Evolutionary conservation across 352 stramenopile species (phyloP), one percentile per base, ranked within the genome.

Genomic region (Phytophthora niederhauseri): DNA sequence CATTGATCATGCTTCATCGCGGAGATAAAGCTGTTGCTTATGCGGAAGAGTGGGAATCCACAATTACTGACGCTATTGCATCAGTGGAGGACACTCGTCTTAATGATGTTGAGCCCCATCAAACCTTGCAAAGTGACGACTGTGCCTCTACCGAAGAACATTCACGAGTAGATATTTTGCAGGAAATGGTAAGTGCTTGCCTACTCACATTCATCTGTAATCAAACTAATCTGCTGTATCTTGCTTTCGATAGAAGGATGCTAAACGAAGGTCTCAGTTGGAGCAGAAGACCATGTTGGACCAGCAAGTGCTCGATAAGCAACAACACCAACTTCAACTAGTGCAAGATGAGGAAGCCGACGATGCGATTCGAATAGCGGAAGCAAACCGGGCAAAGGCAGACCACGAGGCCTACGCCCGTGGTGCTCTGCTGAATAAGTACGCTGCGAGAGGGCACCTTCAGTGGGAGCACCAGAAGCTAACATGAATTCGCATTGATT

Each of bases 261-360:
- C 45, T 57, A 76, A 70, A 38, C 53, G 36, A 36, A 70, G n/a
- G 5, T 70, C 48, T 48, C 71, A 79, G 53, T 36, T 59, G 43
- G 58, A 65, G 22, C 71, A 75, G 48, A 60, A 49, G 7, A 54
- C 63, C 50, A 61, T 75, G 60, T 36, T 78, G 31, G 64, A 81
- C 8, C 50, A 68, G 50, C 68, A 79, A 79, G 59, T 77, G 6
- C 24, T 61, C 24, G 71, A 81, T 52, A 56, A 57, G 14, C 68
- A 61, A 20, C 54, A 70, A 50, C 57, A 20, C 6, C 30, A 58
- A 2, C n/a, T 60, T 62, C 54, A 71, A 19, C 51, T 64, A 26
- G 46, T 45, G 12, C 50, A 63, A 22, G 24, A 75, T 1, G 20
- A 54, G 1, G 20, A 68, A 51, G 41, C 26, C 8, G 50, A 68